Evolutionary conservation across 345 rosid species (phyloP).

Genomic region (Carallia brachiata): DNA sequence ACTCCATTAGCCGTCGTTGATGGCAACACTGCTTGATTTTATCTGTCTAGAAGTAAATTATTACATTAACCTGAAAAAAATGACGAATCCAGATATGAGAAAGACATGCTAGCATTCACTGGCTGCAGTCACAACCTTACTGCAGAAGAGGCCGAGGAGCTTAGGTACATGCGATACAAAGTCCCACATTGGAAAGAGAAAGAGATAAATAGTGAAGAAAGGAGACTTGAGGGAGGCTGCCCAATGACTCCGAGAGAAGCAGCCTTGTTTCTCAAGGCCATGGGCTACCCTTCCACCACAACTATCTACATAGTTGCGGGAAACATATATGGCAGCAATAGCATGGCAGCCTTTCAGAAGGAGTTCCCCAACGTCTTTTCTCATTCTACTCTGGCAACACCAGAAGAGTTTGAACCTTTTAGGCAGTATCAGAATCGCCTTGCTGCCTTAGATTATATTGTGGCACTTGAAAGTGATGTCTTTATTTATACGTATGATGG

Average conservation of each 20-base stretch:
- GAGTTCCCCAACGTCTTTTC: constrained; percentile 86
- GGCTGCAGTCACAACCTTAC: constrained; percentile 97
- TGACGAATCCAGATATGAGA: constrained; percentile 72
- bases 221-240: constrained; percentile 81
- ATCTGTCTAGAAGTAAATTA: neutral
- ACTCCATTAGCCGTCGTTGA: neutral
- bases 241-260: constrained; percentile 99
- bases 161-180: constrained; percentile 67
- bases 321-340: constrained; percentile 69
- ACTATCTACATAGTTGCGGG: constrained; percentile 93
- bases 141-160: constrained; percentile 66
- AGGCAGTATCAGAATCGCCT: constrained; percentile 78
- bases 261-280: constrained; percentile 82
- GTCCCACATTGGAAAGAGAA: constrained; percentile 97
- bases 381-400: constrained; percentile 76
- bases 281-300: constrained; percentile 91
- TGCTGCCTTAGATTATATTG: constrained; percentile 85
- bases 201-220: constrained; percentile 72
- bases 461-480: constrained; percentile 91
- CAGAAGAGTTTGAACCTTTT: constrained; percentile 77
- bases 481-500: constrained; percentile 93
- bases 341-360: constrained; percentile 67
- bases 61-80: neutral
- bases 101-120: constrained; percentile 98
- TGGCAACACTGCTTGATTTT: constrained; percentile 1